Evolutionary conservation across 257 asterid species (phyloP).

Genomic region (Linderniella brevidens): DNA sequence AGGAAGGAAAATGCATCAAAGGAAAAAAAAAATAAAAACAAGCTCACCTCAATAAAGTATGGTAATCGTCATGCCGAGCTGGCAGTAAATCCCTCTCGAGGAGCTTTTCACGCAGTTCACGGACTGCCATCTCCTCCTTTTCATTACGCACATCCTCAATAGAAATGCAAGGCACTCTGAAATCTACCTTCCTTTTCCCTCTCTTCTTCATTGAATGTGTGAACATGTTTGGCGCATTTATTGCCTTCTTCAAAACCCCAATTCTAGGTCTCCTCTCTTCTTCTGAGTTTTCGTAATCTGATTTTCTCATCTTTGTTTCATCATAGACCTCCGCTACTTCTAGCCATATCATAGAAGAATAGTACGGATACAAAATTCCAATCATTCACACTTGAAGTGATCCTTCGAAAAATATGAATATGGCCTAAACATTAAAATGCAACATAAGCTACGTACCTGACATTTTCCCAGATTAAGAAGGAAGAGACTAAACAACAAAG

Average conservation of each 20-base stretch:
- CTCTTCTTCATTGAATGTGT: constrained; percentile 76
- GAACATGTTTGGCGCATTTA: constrained; percentile 77
- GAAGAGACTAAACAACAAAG: constrained; percentile 16
- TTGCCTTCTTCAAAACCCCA: constrained; percentile 64
- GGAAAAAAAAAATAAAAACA: constrained; percentile 7
- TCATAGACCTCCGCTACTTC: constrained; percentile 50
- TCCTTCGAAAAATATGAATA: background rate
- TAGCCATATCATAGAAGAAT: too few relatives aligned
- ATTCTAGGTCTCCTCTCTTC: constrained; percentile 73
- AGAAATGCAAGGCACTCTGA: constrained; percentile 64
- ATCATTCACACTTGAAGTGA: background rate
- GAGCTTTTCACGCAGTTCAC: constrained; percentile 62
- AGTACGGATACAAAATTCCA: too few relatives aligned
- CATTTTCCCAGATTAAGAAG: constrained; percentile 34
- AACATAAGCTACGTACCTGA: constrained; percentile 35
- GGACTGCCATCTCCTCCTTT: constrained; percentile 68
- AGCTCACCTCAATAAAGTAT: constrained; percentile 59
- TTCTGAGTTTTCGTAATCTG: constrained; percentile 63
- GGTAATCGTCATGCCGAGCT: constrained; percentile 70
- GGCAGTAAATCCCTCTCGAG: constrained; percentile 64
- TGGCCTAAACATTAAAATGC: constrained; percentile 6
- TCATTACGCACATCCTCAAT: constrained; percentile 86
- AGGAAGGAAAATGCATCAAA: background rate
- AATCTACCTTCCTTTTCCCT: constrained; percentile 86
- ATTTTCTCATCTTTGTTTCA: constrained; percentile 63